phyloP scores from a whole-genome alignment of 768 basidiomycete genomes.

The Lactarius akahatsu region DNA sequence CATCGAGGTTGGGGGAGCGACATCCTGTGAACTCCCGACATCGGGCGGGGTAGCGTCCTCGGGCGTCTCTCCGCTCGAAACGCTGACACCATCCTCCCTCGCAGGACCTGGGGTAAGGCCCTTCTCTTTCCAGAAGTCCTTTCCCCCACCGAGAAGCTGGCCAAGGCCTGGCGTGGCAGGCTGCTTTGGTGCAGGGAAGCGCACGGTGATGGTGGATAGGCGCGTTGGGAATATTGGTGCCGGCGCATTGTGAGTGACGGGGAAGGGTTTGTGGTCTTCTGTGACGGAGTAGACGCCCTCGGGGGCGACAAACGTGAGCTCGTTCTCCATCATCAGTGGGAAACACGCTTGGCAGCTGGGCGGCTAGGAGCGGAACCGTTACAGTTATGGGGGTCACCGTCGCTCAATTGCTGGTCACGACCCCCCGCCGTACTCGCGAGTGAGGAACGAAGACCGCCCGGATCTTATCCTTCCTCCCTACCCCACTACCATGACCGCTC shows the following conservation, averaged over 20 bases:
- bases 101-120: constrained; percentile 21
- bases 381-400: background rate
- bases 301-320: constrained; percentile 81
- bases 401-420: constrained; percentile 25
- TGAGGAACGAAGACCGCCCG: constrained; percentile 17
- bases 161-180: constrained; percentile 61
- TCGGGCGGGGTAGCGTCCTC: constrained; percentile 53
- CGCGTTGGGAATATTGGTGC: constrained; percentile 53
- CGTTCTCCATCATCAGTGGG: constrained; percentile 60
- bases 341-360: constrained; percentile 13
- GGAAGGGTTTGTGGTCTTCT: constrained; percentile 75
- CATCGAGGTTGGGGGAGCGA: constrained; percentile 39
- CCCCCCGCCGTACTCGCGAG: constrained; percentile 24
- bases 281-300: constrained; percentile 89
- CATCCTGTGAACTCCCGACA: constrained; percentile 32
- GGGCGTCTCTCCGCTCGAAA: constrained; percentile 80
- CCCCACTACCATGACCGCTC: constrained; percentile 30
- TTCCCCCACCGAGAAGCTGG: constrained; percentile 65
- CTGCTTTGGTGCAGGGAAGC: constrained; percentile 57
- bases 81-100: constrained; percentile 58
- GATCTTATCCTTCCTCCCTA: constrained; percentile 33
- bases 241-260: constrained; percentile 41
- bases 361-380: constrained; percentile 5
- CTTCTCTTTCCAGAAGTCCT: constrained; percentile 62
- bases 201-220: constrained; percentile 59